These are phyloP conservation scores for Phascolomyces articulosus DNA, from an alignment of 371 early-diverging fungal species.

Conservation along the genomic window DNA sequence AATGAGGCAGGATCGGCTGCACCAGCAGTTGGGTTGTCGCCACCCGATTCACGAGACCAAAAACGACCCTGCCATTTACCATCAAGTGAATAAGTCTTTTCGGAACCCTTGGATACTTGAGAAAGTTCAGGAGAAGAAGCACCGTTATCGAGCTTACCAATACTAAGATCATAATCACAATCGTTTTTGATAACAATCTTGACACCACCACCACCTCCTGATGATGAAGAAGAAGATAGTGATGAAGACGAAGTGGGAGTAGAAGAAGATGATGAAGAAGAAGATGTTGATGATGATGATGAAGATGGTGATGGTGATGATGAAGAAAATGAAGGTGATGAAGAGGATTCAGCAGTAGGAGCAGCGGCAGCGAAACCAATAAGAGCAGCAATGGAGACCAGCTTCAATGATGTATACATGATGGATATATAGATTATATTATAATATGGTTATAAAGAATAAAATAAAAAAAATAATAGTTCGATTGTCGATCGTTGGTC, in stretches of 20 bases:
- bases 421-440: neutral
- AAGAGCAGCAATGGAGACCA: slow-evolving; percentile 11
- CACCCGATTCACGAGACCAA: slow-evolving; percentile 34
- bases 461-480: neutral
- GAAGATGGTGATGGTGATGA: neutral
- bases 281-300: slow-evolving; percentile 11
- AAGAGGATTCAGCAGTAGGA: neutral
- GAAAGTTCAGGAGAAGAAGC: neutral
- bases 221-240: slow-evolving; percentile 14
- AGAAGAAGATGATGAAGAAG: neutral
- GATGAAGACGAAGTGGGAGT: neutral
- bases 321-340: neutral
- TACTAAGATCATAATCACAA: slow-evolving; percentile 15
- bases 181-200: slow-evolving; percentile 19
- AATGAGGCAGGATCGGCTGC: slow-evolving; percentile 35
- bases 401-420: slow-evolving; percentile 9
- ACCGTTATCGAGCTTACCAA: slow-evolving; percentile 22
- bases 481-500: neutral
- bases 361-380: slow-evolving; percentile 13
- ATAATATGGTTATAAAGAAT: neutral
- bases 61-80: slow-evolving; percentile 38
- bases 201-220: slow-evolving; percentile 17
- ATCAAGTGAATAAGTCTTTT: slow-evolving; percentile 14
- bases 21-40: slow-evolving; percentile 19
- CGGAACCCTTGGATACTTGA: slow-evolving; percentile 5